Evolutionary conservation across 2,329 filamentous ascomycete species (phyloP), one percentile per base, ranked within the genome.

Genomic region (Colletotrichum kahawae): DNA sequence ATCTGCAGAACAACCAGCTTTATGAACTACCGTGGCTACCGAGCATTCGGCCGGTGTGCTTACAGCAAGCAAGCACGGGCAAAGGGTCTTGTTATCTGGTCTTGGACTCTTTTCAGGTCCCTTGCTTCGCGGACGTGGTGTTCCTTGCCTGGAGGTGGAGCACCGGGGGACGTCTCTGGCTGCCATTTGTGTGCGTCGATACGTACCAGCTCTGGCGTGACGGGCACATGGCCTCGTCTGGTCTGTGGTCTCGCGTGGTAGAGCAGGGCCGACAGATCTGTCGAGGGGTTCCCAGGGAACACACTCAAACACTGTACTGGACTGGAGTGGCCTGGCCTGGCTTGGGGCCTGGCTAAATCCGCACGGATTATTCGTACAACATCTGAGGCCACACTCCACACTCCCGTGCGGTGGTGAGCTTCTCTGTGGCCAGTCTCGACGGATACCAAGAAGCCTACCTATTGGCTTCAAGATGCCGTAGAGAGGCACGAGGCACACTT

Each of bases 201-300:
- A 71, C 62, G 51, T 65, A 66, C 48, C 70, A 10, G 43, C 29
- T 64, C 27, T 51, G 63, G 64, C 72, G 54, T 71, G 62, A 75
- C 62, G 68, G 68, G 69, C 63, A 75, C 72, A 75, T 75, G 69
- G 72, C 38, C 57, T 72, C 63, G 65, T 67, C 69, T 71, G 63
- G 72, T 75, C 69, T 56, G 57, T 72, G 72, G 63, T 64, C 72
- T 75, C 69, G 57, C 72, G 69, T 75, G 69, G 72, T 72, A 67
- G 63, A 75, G 59, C 69, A 75, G 56, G 63, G 57, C 72, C 69
- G 48, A 72, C 38, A 75, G 57, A 75, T 75, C 43, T 59, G 69
- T 67, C 70, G 36, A 69, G 67, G 67, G 56, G 24, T 31, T 60
- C 66, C 51, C 27, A 68, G 34, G 43, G 16, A 31, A 31, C 51